Evolutionary conservation across 2,329 filamentous ascomycete species (phyloP).

Genomic region (Pseudonectria foliicola): DNA sequence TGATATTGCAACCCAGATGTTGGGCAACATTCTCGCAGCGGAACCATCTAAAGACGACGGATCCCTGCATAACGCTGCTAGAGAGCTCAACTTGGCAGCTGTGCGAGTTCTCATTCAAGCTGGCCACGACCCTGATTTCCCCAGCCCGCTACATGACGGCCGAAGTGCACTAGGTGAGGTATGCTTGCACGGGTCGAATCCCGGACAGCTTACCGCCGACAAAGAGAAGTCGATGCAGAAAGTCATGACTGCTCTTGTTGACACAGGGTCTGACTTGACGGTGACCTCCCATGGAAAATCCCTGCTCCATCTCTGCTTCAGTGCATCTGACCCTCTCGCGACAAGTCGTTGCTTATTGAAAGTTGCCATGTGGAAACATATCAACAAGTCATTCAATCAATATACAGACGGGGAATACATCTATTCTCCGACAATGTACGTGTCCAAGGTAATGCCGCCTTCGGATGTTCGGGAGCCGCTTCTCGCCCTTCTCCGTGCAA

Average conservation of each 20-base stretch:
- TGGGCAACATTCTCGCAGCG: conserved; percentile 47
- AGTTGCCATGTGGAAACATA: conserved; percentile 55
- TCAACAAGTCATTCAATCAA: conserved; percentile 54
- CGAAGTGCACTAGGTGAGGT: conserved; percentile 58
- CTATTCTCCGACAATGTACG: conserved; percentile 61
- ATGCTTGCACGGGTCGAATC: conserved; percentile 48
- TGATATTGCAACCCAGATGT: conserved; percentile 45
- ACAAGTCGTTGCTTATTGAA: conserved; percentile 54
- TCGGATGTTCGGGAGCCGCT: conserved; percentile 35
- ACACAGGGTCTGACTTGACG: conserved; percentile 48
- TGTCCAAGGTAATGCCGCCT: conserved; percentile 37
- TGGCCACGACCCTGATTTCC: conserved; percentile 58
- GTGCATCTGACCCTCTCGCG: conserved; percentile 45
- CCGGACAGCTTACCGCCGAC: conserved; percentile 35
- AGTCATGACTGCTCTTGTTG: conserved; percentile 49
- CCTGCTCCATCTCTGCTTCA: conserved; percentile 51
- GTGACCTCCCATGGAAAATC: conserved; percentile 52
- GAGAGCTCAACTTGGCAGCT: conserved; percentile 49
- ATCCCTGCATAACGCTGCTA: conserved; percentile 58
- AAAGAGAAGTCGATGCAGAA: conserved; percentile 50
- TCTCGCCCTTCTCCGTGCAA: conserved; percentile 41
- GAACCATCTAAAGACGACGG: conserved; percentile 56
- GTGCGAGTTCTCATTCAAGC: conserved; percentile 50
- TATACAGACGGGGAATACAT: conserved; percentile 46
- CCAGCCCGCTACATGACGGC: conserved; percentile 54